Base-by-base conservation (phyloP, 1,139 yeast genomes). In the Pichia sp. region DNA sequence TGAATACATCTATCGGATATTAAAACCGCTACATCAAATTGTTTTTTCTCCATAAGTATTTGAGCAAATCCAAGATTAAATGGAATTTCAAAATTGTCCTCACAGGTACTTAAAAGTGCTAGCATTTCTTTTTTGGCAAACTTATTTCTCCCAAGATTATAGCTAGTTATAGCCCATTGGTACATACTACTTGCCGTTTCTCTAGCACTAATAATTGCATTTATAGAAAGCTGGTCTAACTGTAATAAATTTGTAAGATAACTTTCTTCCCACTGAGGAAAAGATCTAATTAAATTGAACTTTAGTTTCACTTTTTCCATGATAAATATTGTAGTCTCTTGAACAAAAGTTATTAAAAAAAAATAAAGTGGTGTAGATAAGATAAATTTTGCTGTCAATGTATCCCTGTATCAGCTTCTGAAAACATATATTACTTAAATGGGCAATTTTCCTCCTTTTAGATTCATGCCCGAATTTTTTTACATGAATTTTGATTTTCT, bases 71-170 rank as follows among this genome's bases (percentile, higher is more conserved):
- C 39, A 16, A n/a, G 12, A 8, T 22, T 16, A 30, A 30, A 30
- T 2, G 27, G 9, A 4, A 37, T 4, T 24, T 30, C 28, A 7
- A 3, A 3, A 6, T 30, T 10, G 6, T 10, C 8, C 20, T 16
- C 11, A 31, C 41, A 24, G 2, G 27, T 25, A 25, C 7, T 20
- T 4, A 25, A 6, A 10, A 25, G 35, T 11, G 35, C 26, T 8
- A 22, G 20, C 30, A 46, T 26, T 12, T 39, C 40, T 25, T 28
- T 27, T 24, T 30, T 32, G 5, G 43, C 32, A 23, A 33, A 33
- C 4, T 8, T n/a, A 4, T 7, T 22, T 22, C 50, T 44, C n/a
- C 45, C 45, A 2, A 47, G 22, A 29, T 42, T 42, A n/a, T 37
- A 30, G 2, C n/a, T 9, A 22, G 30, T 16, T 2, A 36, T n/a